Conservation (phyloP, 352 stramenopile genomes). For the Achlya hypogyna region DNA sequence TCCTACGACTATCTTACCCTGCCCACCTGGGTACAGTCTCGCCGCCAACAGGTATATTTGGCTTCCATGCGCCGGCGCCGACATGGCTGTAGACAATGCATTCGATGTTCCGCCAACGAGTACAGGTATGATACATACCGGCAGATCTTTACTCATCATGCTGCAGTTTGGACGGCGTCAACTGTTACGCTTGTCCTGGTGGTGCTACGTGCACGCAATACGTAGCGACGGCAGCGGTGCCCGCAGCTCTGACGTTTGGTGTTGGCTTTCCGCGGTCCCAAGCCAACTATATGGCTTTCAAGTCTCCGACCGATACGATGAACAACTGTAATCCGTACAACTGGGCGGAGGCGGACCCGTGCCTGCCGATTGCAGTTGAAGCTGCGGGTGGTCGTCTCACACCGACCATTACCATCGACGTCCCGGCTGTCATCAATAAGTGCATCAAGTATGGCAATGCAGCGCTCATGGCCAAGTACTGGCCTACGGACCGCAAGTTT, state of each 20-base stretch:
- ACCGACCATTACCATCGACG: background rate
- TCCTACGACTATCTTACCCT: background rate
- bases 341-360: conserved; percentile 1
- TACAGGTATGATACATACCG: conserved; percentile 4
- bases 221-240: background rate
- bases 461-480: conserved; percentile 44
- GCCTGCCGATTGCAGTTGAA: background rate
- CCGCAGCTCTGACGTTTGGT: background rate
- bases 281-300: conserved; percentile 4
- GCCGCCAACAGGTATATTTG: background rate
- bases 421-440: background rate
- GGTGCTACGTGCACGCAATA: background rate
- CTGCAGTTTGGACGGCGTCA: conserved; percentile 8
- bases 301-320: background rate
- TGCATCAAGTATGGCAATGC: conserved; percentile 33
- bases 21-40: conserved; percentile 1
- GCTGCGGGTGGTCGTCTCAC: background rate
- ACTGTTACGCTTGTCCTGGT: conserved; percentile 9
- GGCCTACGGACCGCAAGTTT: conserved; percentile 44
- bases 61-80: background rate
- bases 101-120: background rate
- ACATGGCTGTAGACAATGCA: conserved; percentile 4
- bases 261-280: background rate
- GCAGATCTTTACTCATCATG: background rate
- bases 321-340: background rate